phyloP scores from a whole-genome alignment of 345 rosid species.

The Pistacia atlantica region DNA sequence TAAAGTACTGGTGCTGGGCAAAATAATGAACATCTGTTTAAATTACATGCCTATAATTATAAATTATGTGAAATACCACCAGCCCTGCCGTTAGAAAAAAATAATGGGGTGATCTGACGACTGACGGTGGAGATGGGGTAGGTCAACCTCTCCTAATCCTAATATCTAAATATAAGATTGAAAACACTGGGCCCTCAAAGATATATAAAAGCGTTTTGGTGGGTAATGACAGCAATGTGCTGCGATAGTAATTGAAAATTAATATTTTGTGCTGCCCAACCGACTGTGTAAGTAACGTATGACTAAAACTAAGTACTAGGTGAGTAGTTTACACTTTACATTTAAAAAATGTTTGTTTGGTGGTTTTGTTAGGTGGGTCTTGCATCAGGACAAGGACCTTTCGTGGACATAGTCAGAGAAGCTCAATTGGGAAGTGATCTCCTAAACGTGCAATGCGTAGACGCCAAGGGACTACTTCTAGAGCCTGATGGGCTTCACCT shows the following conservation, averaged over 20 bases:
- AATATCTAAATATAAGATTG: no score
- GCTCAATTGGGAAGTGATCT: constrained; percentile 53
- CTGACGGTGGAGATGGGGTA: no score
- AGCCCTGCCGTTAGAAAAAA: no score
- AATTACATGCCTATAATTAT: no score
- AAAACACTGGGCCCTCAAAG: no score
- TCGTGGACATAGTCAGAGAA: constrained; percentile 55
- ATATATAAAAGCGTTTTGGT: no score
- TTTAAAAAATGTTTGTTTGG: neutral
- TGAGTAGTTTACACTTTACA: neutral
- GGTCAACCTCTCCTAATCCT: no score
- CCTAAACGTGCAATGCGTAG: constrained; percentile 61
- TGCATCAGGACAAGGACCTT: constrained; percentile 62
- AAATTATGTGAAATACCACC: no score
- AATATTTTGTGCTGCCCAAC: neutral
- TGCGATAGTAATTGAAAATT: neutral
- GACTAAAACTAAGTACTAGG: neutral
- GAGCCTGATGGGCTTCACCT: constrained; percentile 76
- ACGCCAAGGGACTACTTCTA: constrained; percentile 71
- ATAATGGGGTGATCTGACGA: no score
- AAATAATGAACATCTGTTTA: neutral
- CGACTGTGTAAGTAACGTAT: neutral
- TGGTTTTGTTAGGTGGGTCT: constrained; percentile 62
- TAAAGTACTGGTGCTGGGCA: neutral
- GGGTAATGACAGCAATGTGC: neutral